phyloP scores from a whole-genome alignment of 495 filamentous ascomycete genomes.

The Lepraria neglecta region DNA sequence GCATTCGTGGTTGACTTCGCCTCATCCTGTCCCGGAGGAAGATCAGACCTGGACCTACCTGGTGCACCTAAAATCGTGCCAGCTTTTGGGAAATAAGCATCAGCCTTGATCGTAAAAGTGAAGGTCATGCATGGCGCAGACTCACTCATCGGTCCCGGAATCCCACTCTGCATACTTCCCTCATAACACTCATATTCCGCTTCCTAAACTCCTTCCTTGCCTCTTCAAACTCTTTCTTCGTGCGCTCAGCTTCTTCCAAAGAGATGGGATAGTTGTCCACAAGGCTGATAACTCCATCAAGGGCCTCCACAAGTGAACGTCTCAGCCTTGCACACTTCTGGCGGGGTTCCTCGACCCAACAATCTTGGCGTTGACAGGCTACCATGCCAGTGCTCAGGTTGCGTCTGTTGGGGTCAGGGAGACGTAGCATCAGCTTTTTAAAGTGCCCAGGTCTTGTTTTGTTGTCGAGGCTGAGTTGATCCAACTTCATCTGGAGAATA shows the following conservation, averaged over 20 bases:
- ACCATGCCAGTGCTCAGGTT: neutral
- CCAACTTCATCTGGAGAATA: too few relatives aligned
- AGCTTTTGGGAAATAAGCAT: too few relatives aligned
- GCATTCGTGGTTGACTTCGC: too few relatives aligned
- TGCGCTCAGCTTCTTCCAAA: neutral
- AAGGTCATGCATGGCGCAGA: too few relatives aligned
- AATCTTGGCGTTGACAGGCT: neutral
- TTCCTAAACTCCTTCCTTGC: neutral
- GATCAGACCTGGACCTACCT: too few relatives aligned
- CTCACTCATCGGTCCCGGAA: too few relatives aligned
- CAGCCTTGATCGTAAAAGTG: too few relatives aligned
- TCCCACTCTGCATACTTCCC: neutral
- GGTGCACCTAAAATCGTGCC: too few relatives aligned
- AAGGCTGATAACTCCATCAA: neutral
- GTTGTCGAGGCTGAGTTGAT: too few relatives aligned
- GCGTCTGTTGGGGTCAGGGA: neutral
- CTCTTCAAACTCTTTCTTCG: neutral
- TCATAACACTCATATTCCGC: neutral
- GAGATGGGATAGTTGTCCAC: neutral
- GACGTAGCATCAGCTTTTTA: neutral
- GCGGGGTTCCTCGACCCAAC: neutral
- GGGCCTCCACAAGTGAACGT: neutral
- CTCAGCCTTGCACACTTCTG: neutral
- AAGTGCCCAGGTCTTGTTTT: neutral
- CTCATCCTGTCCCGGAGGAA: too few relatives aligned